Conservation (phyloP, 176 grass and related monocot genomes). For the Zea mays region DNA sequence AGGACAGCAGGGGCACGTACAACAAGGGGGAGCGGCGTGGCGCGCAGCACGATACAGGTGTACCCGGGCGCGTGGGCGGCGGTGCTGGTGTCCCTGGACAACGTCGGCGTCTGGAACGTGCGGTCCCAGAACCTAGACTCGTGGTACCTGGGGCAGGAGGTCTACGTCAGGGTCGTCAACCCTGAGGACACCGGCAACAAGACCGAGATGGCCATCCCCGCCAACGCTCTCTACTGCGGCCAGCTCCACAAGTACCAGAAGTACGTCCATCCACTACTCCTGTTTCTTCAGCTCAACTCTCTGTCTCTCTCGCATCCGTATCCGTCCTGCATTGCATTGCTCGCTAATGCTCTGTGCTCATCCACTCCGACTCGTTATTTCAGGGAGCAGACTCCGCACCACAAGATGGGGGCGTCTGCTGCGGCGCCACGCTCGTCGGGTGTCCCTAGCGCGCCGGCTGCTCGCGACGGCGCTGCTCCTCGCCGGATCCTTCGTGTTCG, state of each 20-base stretch:
- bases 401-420: constrained; percentile 50
- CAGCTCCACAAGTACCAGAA: constrained; percentile 87
- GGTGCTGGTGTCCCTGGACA: constrained; percentile 83
- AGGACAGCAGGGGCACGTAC: constrained; percentile 73
- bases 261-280: constrained; percentile 30
- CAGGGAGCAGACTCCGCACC: constrained; percentile 88
- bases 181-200: constrained; percentile 67
- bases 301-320: background rate
- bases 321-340: too few species aligned
- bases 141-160: constrained; percentile 91
- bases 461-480: constrained; percentile 43
- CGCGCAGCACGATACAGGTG: constrained; percentile 84
- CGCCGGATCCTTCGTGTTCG: constrained; percentile 29
- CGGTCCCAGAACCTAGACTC: constrained; percentile 77
- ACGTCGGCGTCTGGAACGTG: constrained; percentile 90
- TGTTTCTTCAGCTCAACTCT: background rate
- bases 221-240: constrained; percentile 77
- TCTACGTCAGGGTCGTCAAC: constrained; percentile 79
- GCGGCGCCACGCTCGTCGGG: background rate
- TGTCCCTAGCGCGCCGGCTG: background rate
- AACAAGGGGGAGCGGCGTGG: constrained; percentile 93
- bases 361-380: constrained; percentile 6
- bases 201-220: constrained; percentile 65
- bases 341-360: background rate
- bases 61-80: constrained; percentile 88